These are phyloP conservation scores for Oidium heveae DNA, from an alignment of 2,329 filamentous ascomycete species.

Conservation along the genomic window DNA sequence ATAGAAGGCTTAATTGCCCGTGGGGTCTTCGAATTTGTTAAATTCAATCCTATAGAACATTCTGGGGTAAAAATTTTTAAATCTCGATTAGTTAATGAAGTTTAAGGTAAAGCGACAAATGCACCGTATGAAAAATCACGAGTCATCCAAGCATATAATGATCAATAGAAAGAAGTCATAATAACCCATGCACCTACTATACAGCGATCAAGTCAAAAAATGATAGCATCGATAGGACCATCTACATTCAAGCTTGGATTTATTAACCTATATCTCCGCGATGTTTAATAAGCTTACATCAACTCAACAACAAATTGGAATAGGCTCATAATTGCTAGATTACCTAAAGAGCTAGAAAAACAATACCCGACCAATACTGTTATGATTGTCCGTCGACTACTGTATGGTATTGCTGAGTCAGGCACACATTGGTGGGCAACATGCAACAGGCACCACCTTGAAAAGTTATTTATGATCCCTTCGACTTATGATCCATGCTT, in stretches of 20 bases:
- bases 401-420: conserved; percentile 1
- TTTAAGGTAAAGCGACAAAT: neutral
- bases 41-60: neutral
- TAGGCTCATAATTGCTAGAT: neutral
- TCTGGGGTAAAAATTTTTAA: neutral
- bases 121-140: neutral
- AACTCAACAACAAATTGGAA: neutral
- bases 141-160: conserved; percentile 1
- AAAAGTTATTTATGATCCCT: neutral
- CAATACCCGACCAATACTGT: neutral
- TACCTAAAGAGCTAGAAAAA: neutral
- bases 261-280: neutral
- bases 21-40: neutral
- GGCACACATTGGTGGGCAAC: conserved; percentile 1
- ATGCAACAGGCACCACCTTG: neutral
- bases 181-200: conserved; percentile 1
- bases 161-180: conserved; percentile 1
- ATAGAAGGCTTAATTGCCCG: neutral
- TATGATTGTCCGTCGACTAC: neutral
- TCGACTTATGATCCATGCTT: neutral
- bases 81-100: neutral
- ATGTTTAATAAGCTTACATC: conserved; percentile 1
- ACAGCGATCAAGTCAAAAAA: conserved; percentile 1
- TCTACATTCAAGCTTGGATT: neutral
- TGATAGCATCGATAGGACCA: neutral